These are phyloP conservation scores for Stephanodiscus triporus DNA, from an alignment of 108 stramenopile genomes.

Conservation along the genomic window DNA sequence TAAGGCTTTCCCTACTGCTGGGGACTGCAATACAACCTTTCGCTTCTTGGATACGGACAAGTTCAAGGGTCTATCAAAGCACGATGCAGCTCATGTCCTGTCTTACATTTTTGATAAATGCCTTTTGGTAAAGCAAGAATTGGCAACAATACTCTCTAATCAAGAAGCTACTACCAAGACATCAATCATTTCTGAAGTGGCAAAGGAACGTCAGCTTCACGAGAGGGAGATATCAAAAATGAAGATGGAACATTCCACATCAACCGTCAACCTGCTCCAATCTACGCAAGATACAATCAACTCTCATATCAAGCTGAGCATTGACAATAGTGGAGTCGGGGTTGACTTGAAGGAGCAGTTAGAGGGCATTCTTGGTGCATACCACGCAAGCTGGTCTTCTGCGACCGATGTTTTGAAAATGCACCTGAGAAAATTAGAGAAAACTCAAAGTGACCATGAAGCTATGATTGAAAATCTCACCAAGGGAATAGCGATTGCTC, in stretches of 20 bases:
- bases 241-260: conserved; percentile 58
- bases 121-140: conserved; percentile 34
- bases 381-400: conserved; percentile 31
- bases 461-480: conserved; percentile 43
- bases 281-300: conserved; percentile 54
- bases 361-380: conserved; percentile 45
- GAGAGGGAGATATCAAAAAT: conserved; percentile 47
- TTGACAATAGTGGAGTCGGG: conserved; percentile 24
- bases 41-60: conserved; percentile 33
- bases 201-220: conserved; percentile 35
- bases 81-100: conserved; percentile 33
- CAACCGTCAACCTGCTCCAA: conserved; percentile 57
- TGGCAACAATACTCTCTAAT: conserved; percentile 38
- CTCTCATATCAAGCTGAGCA: conserved; percentile 39
- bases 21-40: conserved; percentile 10
- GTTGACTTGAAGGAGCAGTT: conserved; percentile 14
- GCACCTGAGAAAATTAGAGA: conserved; percentile 35
- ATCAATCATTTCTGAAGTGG: conserved; percentile 41
- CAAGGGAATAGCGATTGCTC: conserved; percentile 31
- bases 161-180: conserved; percentile 48
- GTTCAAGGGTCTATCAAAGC: conserved; percentile 41
- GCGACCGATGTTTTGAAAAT: conserved; percentile 30
- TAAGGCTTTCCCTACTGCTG: conserved; percentile 30
- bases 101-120: conserved; percentile 44
- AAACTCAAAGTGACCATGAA: conserved; percentile 35